A percentile compares a stretch with the other conserved stretches of the same genome.
Conservation (phyloP, 352 stramenopile species). For the Globisporangium takayamanum region DNA sequence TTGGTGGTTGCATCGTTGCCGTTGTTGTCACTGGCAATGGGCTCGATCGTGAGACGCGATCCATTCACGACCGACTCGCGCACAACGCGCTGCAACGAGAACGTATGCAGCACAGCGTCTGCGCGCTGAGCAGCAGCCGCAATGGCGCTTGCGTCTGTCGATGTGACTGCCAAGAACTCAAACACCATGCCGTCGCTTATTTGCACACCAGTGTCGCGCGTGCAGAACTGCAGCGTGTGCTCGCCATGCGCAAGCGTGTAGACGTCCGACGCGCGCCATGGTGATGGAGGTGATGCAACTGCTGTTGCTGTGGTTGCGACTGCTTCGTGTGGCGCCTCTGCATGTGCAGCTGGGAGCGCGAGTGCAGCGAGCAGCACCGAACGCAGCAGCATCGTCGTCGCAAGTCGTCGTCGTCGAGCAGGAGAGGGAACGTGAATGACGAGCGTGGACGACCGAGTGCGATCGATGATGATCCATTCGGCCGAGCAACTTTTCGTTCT, state of each 20-base stretch:
- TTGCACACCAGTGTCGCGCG: not conserved
- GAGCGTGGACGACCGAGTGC: too few species aligned
- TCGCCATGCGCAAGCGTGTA: slow-evolving; percentile 4
- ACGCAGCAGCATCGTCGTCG: not conserved
- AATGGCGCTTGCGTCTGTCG: not conserved
- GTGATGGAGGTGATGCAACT: not conserved
- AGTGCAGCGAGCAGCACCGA: not conserved
- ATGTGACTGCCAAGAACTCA: slow-evolving; percentile 5
- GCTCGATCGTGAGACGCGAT: not conserved
- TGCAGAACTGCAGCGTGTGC: slow-evolving; percentile 8
- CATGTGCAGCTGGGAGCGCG: too few species aligned
- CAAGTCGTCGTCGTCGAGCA: too few species aligned
- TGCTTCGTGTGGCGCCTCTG: not conserved
- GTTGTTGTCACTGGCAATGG: not conserved
- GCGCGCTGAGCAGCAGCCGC: not conserved
- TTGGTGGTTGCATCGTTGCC: not conserved
- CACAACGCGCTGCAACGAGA: slow-evolving; percentile 2
- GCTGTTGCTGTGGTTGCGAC: not conserved
- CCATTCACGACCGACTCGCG: slow-evolving; percentile 6
- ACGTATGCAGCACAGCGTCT: slow-evolving; percentile 6
- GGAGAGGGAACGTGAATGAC: too few species aligned
- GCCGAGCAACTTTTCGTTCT: too few species aligned
- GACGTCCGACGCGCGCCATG: slow-evolving; percentile 3
- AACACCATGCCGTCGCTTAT: slow-evolving; percentile 7
- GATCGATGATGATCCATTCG: too few species aligned